Conservation (phyloP, 2,329 filamentous ascomycete species). For the Dothiorella sarmentorum region DNA sequence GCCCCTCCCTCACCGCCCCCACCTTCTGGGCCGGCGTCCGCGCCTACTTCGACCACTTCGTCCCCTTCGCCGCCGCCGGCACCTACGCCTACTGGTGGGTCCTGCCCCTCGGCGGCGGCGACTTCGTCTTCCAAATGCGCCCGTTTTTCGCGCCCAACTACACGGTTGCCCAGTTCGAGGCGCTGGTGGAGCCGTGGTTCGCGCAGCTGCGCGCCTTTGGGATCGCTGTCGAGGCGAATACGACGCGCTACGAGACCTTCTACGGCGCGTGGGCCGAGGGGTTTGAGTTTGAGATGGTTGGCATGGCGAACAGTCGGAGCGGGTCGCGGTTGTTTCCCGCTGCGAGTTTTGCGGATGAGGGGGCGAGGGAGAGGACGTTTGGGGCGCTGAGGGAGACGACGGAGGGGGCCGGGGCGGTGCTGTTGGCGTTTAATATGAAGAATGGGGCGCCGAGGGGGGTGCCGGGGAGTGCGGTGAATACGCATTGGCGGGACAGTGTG, state of each 20-base stretch:
- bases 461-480: constrained; percentile 23
- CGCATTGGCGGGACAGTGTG: constrained; percentile 24
- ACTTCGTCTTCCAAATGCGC: constrained; percentile 26
- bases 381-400: constrained; percentile 20
- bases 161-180: constrained; percentile 31
- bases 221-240: constrained; percentile 39
- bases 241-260: constrained; percentile 35
- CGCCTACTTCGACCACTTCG: constrained; percentile 30
- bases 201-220: constrained; percentile 34
- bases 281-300: constrained; percentile 39
- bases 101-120: constrained; percentile 21
- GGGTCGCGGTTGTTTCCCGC: constrained; percentile 48
- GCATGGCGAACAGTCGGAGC: constrained; percentile 36
- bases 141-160: constrained; percentile 39
- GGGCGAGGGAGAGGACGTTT: constrained; percentile 38
- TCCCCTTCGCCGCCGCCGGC: constrained; percentile 26
- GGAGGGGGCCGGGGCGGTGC: not conserved
- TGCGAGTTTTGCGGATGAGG: constrained; percentile 36
- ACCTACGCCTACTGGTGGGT: constrained; percentile 34
- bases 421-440: constrained; percentile 15
- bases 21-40: constrained; percentile 32
- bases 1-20: constrained; percentile 25
- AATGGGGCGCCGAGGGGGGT: not conserved
- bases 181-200: constrained; percentile 29
- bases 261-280: constrained; percentile 38